Percentiles rank a stretch among this genome's conserved stretches.
phyloP scores from a whole-genome alignment of 768 basidiomycete species.

The Tephrocybe sp. region DNA sequence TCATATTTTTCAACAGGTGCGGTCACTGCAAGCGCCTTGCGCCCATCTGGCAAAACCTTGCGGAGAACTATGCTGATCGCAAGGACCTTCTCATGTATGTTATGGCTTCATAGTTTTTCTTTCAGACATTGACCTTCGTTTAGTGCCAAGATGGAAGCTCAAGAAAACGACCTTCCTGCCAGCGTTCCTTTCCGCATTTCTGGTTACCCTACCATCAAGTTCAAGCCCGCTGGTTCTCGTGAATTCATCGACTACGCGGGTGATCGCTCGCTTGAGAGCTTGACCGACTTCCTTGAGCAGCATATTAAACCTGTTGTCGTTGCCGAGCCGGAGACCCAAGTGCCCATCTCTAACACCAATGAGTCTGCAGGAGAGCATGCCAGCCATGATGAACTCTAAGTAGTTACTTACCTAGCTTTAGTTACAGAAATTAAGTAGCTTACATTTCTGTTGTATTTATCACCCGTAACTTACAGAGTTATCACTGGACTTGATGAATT shows the following conservation, averaged over 20 bases:
- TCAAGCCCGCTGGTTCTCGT: constrained; percentile 84
- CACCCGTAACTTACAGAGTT: no score
- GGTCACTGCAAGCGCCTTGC: constrained; percentile 97
- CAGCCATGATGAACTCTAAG: constrained; percentile 46
- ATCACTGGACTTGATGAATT: no score
- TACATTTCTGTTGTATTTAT: constrained; percentile 11
- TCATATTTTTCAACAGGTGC: constrained; percentile 48
- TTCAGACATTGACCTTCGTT: constrained; percentile 13
- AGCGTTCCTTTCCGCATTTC: constrained; percentile 82
- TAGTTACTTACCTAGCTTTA: constrained; percentile 4
- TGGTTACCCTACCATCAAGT: constrained; percentile 95
- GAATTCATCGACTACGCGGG: constrained; percentile 95
- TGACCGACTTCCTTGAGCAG: constrained; percentile 81
- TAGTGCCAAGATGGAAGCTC: constrained; percentile 95
- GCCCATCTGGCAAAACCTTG: constrained; percentile 91
- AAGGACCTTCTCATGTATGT: constrained; percentile 81
- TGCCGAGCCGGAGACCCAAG: constrained; percentile 31
- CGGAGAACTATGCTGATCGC: constrained; percentile 73
- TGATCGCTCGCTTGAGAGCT: constrained; percentile 82
- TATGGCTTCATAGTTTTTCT: background rate
- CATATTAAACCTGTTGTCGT: constrained; percentile 55
- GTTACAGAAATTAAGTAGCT: constrained; percentile 6
- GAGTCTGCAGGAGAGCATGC: constrained; percentile 15
- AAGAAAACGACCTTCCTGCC: constrained; percentile 92
- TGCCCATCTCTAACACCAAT: constrained; percentile 25